These are phyloP conservation scores for Fraxinus platypoda DNA, from an alignment of 305 asterid species.

Conservation along the genomic window DNA sequence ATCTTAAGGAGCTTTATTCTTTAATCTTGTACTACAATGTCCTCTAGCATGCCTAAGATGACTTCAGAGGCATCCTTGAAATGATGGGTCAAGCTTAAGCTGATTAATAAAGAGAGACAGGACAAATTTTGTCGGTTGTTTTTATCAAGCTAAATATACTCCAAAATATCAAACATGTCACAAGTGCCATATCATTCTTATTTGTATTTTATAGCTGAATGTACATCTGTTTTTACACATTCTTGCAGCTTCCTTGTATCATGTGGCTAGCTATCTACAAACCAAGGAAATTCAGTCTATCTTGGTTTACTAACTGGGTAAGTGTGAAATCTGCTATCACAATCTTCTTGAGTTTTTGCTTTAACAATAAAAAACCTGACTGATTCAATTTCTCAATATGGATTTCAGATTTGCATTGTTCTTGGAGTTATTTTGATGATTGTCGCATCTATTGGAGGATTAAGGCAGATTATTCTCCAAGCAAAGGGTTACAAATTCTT, in stretches of 20 bases:
- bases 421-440: constrained; percentile 31
- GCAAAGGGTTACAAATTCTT: constrained; percentile 23
- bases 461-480: constrained; percentile 22
- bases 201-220: no score
- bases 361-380: not conserved
- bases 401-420: constrained; percentile 21
- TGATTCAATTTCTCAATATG: not conserved
- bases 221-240: no score
- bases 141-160: not conserved
- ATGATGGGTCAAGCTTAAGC: not conserved
- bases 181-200: not conserved
- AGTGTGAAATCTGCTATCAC: no score
- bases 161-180: not conserved
- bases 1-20: not conserved
- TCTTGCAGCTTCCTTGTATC: no score
- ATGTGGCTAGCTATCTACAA: no score
- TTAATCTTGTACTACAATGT: not conserved
- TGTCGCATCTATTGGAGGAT: constrained; percentile 37
- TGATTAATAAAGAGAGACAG: not conserved
- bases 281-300: no score
- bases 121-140: not conserved
- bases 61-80: no score
- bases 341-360: not conserved
- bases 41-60: not conserved
- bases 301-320: no score